Evolutionary conservation across 345 rosid species (phyloP), one percentile per base, ranked within the genome.

Genomic region (Cardamine occulta): DNA sequence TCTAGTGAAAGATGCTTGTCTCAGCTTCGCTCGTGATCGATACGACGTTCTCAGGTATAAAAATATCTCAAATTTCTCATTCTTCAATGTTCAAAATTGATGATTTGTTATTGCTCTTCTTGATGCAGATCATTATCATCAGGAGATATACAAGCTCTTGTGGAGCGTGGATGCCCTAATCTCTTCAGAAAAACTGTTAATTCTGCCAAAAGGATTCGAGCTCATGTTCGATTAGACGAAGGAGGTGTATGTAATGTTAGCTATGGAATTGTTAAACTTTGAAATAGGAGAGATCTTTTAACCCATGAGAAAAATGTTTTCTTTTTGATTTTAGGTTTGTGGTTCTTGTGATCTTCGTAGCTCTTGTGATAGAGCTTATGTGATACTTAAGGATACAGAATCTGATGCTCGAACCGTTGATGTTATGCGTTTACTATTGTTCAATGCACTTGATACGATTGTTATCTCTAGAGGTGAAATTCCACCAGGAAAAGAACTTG

Each of bases 311-410:
- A 47, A 72, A 59, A 31, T 47, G 51, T 39, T 19, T 54, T 17
- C 13, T 35, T 58, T 74, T 72, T 32, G 34, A 61, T 39, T 24
- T 24, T 83, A 92, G 99, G 94, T 86, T 81, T 95, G 99, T 62
- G 68, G 93, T 76, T 73, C 81, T 60, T 95, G 99, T 87, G 88
- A 84, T 80, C 82, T 88, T 34, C 91, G 93, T 60, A 82, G 87
- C 44, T 88, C 96, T 9, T 95, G 99, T 83, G 99, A 95, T 73
- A 88, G 90, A 80, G 99, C 99, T 68, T 89, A 89, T 54, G 88
- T 90, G 78, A 80, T 84, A 48, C 76, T 90, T 1, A 88, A 91
- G 78, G 89, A 83, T 11, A 63, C 85, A 21, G 99, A 90, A 81
- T 84, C 82, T 62, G 84, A 80, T 77, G 90, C 97, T 45, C 87